Conservation (phyloP, 2,329 filamentous ascomycete genomes). For the Whalleya microplaca region DNA sequence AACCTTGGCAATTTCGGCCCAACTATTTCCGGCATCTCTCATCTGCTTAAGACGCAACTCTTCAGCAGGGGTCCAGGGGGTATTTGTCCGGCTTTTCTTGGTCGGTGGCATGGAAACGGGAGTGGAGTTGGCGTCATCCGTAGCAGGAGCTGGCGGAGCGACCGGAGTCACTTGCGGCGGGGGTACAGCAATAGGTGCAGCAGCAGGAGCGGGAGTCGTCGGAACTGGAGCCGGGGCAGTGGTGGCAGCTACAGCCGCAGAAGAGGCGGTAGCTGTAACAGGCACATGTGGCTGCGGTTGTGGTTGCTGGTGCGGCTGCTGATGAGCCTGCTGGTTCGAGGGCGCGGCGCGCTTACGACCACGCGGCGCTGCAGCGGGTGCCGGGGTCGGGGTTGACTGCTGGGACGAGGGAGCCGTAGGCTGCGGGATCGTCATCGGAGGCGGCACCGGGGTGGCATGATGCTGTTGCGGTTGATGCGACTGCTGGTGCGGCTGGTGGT, state of each 20-base stretch:
- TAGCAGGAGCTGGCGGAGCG: constrained; percentile 32
- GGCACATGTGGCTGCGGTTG: constrained; percentile 28
- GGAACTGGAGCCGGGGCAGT: constrained; percentile 42
- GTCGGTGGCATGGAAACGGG: constrained; percentile 56
- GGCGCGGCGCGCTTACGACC: constrained; percentile 41
- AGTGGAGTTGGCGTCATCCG: constrained; percentile 39
- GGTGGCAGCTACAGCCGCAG: constrained; percentile 42
- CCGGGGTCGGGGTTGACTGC: constrained; percentile 40
- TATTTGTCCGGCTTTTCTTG: constrained; percentile 98
- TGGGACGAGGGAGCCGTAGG: constrained; percentile 36
- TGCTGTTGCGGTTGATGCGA: constrained; percentile 37
- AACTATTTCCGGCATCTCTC: constrained; percentile 90
- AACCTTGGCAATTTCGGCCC: constrained; percentile 98
- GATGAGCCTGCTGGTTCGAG: constrained; percentile 29
- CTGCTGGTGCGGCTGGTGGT: constrained; percentile 36
- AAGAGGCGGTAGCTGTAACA: constrained; percentile 28
- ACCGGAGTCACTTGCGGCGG: constrained; percentile 38
- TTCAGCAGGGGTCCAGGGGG: constrained; percentile 94
- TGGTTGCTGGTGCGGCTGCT: constrained; percentile 30
- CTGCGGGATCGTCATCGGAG: constrained; percentile 41
- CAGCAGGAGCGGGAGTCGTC: constrained; percentile 38
- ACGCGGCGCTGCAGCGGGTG: constrained; percentile 39
- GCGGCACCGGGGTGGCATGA: constrained; percentile 41
- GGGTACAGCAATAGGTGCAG: constrained; percentile 14
- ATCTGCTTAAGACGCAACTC: constrained; percentile 91